Evolutionary conservation across 2,329 filamentous ascomycete species (phyloP).

Genomic region (Penicillium sp.): DNA sequence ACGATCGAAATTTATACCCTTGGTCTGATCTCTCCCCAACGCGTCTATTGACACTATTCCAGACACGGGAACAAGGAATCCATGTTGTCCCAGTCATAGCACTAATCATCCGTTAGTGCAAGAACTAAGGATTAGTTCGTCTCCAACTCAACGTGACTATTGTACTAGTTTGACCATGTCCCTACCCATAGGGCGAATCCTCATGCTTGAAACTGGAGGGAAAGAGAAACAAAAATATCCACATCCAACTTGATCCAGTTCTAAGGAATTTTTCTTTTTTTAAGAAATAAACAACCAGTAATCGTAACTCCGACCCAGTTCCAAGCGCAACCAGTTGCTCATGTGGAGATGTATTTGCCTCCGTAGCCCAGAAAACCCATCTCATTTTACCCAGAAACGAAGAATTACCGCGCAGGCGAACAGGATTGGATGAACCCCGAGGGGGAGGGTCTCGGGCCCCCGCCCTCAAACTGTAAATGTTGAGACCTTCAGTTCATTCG

Average conservation of each 20-base stretch:
- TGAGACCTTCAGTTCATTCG: slow-evolving; percentile 5
- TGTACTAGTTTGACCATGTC: not conserved
- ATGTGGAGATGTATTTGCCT: not conserved
- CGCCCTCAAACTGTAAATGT: slow-evolving; percentile 17
- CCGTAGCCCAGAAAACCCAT: not conserved
- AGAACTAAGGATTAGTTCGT: not conserved
- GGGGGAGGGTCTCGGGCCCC: slow-evolving; percentile 14
- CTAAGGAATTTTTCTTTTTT: too few species aligned
- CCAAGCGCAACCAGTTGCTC: not conserved
- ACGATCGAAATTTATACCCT: slow-evolving; percentile 17
- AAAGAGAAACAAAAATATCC: not conserved
- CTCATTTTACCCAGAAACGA: slow-evolving; percentile 11
- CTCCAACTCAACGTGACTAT: not conserved
- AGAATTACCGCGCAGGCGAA: slow-evolving; percentile 10
- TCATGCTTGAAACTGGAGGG: not conserved
- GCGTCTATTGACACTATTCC: slow-evolving; percentile 7
- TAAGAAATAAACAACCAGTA: not conserved
- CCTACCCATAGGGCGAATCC: not conserved
- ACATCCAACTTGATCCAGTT: not conserved
- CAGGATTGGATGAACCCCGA: slow-evolving; percentile 8
- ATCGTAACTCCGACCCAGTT: not conserved
- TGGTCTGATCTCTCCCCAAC: not conserved
- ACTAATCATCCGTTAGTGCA: not conserved
- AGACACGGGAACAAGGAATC: not conserved
- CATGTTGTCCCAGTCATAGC: not conserved